These are phyloP conservation scores for Earliella scabrosa DNA, from an alignment of 1,284 basidiomycete genomes.

Conservation along the genomic window DNA sequence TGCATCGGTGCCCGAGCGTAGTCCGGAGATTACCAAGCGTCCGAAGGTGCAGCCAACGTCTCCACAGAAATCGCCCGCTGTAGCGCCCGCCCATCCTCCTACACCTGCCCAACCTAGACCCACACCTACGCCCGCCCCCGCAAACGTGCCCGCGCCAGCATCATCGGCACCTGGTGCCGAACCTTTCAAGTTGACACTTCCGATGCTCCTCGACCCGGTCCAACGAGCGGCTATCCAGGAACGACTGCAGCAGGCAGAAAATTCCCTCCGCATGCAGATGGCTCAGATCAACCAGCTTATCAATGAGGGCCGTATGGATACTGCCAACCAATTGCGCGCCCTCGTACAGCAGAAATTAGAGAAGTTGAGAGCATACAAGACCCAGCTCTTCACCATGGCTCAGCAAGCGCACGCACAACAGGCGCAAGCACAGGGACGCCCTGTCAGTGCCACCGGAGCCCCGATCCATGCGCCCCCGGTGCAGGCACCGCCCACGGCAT, in stretches of 20 bases:
- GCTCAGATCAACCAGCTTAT: not conserved
- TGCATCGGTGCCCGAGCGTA: conserved; percentile 20
- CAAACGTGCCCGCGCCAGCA: not conserved
- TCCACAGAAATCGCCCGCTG: conserved; percentile 26
- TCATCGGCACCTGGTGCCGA: not conserved
- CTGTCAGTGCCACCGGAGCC: not conserved
- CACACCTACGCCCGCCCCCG: not conserved
- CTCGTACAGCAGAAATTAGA: conserved; percentile 12
- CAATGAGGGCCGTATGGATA: conserved; percentile 6
- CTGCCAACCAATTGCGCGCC: conserved; percentile 5
- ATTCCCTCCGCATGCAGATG: conserved; percentile 1
- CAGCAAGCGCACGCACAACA: not conserved
- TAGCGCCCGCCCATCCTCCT: conserved; percentile 12
- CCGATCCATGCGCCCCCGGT: not conserved
- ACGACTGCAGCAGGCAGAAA: not conserved
- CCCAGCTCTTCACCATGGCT: not conserved
- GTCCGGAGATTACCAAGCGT: conserved; percentile 32
- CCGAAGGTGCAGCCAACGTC: conserved; percentile 24
- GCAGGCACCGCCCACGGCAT: not conserved
- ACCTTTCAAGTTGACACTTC: not conserved
- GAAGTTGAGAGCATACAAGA: conserved; percentile 12
- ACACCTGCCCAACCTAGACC: conserved; percentile 4
- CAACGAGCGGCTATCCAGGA: not conserved
- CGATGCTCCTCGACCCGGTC: not conserved
- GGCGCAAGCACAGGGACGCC: not conserved